Percentiles rank a stretch among this genome's conserved stretches.
These are phyloP conservation scores for Saccharomyces hybrid DNA, from an alignment of 1,139 yeast genomes.

Conservation along the genomic window DNA sequence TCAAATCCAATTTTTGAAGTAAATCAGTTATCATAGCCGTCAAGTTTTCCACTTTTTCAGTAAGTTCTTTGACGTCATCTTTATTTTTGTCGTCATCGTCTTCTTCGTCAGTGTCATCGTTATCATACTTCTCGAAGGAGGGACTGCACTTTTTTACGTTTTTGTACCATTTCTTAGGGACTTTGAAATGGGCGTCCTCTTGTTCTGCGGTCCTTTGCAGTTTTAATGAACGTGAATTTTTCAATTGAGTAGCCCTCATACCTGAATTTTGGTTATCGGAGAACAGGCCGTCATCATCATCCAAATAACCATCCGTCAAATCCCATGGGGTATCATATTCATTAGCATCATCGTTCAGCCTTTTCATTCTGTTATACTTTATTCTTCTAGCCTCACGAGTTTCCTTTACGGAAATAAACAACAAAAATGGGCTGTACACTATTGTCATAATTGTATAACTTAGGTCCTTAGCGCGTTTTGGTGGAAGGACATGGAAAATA, in stretches of 20 bases:
- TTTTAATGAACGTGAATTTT: conserved; percentile 38
- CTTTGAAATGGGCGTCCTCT: conserved; percentile 64
- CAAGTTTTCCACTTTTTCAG: background rate
- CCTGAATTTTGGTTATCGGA: conserved; percentile 26
- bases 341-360: conserved; percentile 71
- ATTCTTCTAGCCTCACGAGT: conserved; percentile 60
- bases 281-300: conserved; percentile 34
- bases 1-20: background rate
- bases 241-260: conserved; percentile 37
- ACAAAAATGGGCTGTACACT: conserved; percentile 60
- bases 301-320: conserved; percentile 63
- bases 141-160: conserved; percentile 35
- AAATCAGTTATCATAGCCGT: background rate
- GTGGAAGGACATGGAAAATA: conserved; percentile 15
- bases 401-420: conserved; percentile 57
- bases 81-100: background rate
- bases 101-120: background rate
- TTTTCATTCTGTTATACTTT: conserved; percentile 58
- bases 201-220: conserved; percentile 55
- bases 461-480: conserved; percentile 29
- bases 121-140: background rate
- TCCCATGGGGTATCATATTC: conserved; percentile 78
- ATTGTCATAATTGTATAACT: conserved; percentile 52
- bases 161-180: conserved; percentile 43
- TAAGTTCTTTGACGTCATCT: background rate